Base-by-base conservation (phyloP, 1,139 yeast species). In the Chernovozyma sophiae-reginae region DNA sequence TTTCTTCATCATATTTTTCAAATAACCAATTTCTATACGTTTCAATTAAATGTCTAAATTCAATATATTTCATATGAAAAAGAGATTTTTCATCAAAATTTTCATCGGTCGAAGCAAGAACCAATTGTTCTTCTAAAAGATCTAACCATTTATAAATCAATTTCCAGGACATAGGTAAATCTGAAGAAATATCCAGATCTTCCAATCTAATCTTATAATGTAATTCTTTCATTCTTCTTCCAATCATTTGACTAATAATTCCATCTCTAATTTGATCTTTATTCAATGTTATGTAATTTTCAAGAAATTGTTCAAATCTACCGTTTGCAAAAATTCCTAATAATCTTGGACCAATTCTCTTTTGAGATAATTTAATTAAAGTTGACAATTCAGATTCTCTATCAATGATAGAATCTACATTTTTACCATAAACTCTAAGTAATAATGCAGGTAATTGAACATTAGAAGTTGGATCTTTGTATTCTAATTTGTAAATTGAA, bases 181-280 rank as follows among this genome's bases (percentile, higher is more conserved):
- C 58, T 1, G 84, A 86, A 10, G 56, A 56, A 13, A 55, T 53
- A 3, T 58, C 61, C 20, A 22, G 32, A 6, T 57, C 53, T 25
- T 76, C 74, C 38, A 92, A 63, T n/a, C 76, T 77, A 23, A 92
- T 79, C 51, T 90, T 89, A 43, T 74, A 74, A 55, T 92, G 98
- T 43, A 92, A 71, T 50, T 92, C 97, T 51, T 92, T 83, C 97
- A 92, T 92, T 65, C 98, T 81, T 65, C 96, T 79, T 8, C 96
- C 97, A 46, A 92, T 82, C 68, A 86, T 86, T 46, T 83, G 81
- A 34, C 92, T 80, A 16, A 86, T 80, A 18, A 81, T 79, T 43
- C 86, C 80, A 45, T 81, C 79, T 53, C 95, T 73, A 40, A 92
- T 77, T 47, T 86, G 87, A 11, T 74, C 72, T 49, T 79, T 82